Conservation (phyloP, 2,329 filamentous ascomycete genomes). For the Pseudonectria buxi region DNA sequence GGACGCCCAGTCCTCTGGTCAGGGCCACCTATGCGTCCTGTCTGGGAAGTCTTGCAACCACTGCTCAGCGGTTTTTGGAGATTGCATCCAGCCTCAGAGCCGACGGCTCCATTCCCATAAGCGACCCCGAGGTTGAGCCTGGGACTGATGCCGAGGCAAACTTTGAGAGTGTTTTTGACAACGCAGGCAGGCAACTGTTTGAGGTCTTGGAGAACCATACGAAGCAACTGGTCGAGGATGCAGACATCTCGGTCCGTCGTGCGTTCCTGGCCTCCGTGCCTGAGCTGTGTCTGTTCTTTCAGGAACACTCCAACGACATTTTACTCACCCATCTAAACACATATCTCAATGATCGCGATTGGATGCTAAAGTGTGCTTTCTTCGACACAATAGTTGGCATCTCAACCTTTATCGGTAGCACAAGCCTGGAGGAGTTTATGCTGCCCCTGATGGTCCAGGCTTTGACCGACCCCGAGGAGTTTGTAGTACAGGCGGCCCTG, state of each 20-base stretch:
- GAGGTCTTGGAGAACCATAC: conserved; percentile 82
- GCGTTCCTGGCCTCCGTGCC: conserved; percentile 90
- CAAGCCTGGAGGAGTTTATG: conserved; percentile 89
- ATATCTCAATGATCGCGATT: conserved; percentile 92
- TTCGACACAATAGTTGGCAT: conserved; percentile 94
- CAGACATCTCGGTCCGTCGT: conserved; percentile 75
- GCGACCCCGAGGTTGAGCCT: conserved; percentile 74
- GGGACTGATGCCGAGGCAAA: conserved; percentile 59
- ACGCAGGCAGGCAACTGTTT: conserved; percentile 74
- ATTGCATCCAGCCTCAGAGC: conserved; percentile 83
- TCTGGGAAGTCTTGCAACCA: conserved; percentile 79
- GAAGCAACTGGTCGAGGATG: conserved; percentile 82
- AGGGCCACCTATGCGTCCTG: conserved; percentile 91
- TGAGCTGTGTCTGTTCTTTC: conserved; percentile 91
- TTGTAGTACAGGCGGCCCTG: conserved; percentile 84
- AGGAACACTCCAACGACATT: conserved; percentile 89
- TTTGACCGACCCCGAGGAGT: conserved; percentile 85
- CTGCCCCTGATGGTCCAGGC: conserved; percentile 94
- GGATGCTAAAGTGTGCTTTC: conserved; percentile 94
- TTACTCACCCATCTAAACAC: conserved; percentile 93
- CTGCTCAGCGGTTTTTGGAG: conserved; percentile 78
- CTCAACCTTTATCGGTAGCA: conserved; percentile 80
- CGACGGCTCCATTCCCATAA: conserved; percentile 70
- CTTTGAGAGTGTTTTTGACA: conserved; percentile 80
- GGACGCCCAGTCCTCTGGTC: conserved; percentile 58